Evolutionary conservation across 495 filamentous ascomycete species (phyloP), one percentile per base, ranked within the genome.

Genomic region (Neurospora tetrasperma): DNA sequence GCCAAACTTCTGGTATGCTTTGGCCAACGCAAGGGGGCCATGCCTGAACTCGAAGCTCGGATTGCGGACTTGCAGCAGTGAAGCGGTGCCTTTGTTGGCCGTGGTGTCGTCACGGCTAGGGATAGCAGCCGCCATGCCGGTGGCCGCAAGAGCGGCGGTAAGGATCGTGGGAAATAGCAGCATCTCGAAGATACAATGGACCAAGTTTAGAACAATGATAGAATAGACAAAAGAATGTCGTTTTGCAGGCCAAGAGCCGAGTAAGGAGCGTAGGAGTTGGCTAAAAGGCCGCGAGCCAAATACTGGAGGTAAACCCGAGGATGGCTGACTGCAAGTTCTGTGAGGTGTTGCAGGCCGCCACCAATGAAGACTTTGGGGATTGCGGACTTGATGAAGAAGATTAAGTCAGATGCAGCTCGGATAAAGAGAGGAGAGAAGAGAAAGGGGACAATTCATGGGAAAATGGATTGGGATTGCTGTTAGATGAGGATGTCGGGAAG

Each of bases 1-100:
- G 73, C 86, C 82, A 75, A 86, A 91, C 74, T 91, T 91, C 77
- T 81, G 76, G 78, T 89, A 89, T 40, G 87, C 85, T 76, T 84
- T 90, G 62, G 84, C 82, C 12, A 91, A 75, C 39, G 86, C 86
- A 35, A 81, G 74, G 2, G 85, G 85, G 10, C 88, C 88, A 73
- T 87, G 80, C 23, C 72, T 75, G 41, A 83, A 73, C 27, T 66
- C 27, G 62, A 85, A 85, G 69, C 81, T 79, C 40, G 81, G 81
- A 72, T 88, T 90, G 48, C 81, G 83, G 23, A 87, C 79, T 71
- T 86, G 85, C 35, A 85, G 81, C 59, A 91, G 76, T 69, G 84
- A 88, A 79, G 70, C 5, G 16, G 69, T 75, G 42, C 74, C 72
- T 16, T 31, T 20, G 40, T 41, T 69, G 85, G 27, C 27, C 6